These are phyloP conservation scores for Oenanthe sinensis DNA, from an alignment of 129 eudicot genomes.

Conservation along the genomic window DNA sequence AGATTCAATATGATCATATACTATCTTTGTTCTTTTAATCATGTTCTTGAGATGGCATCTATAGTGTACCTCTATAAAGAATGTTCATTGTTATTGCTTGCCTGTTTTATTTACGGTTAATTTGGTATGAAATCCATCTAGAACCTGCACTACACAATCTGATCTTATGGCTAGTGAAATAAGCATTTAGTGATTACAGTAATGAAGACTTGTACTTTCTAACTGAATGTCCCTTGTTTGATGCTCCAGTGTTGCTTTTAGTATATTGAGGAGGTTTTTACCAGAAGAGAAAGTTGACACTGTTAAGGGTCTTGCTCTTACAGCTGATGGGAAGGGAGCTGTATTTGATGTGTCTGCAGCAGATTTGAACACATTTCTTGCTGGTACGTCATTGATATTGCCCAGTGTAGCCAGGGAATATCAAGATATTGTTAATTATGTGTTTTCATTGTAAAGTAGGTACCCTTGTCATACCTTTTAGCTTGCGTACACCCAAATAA, in stretches of 20 bases:
- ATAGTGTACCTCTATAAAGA: background rate
- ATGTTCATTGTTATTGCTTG: background rate
- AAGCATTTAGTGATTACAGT: background rate
- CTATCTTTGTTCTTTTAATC: background rate
- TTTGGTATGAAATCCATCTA: background rate
- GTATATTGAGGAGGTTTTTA: constrained; percentile 67
- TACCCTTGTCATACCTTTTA: background rate
- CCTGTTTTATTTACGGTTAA: background rate
- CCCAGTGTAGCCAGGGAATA: background rate
- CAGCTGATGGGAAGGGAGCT: constrained; percentile 75
- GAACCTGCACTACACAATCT: background rate
- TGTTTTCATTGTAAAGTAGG: background rate
- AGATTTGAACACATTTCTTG: constrained; percentile 61
- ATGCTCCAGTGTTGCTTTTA: constrained; percentile 53
- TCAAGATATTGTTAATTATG: background rate
- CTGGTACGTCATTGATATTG: constrained; percentile 32
- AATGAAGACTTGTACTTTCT: background rate
- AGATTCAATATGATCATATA: background rate
- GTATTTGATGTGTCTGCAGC: constrained; percentile 65
- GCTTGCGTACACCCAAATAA: background rate
- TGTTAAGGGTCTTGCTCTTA: constrained; percentile 66
- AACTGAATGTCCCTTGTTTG: background rate
- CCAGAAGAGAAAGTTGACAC: constrained; percentile 81
- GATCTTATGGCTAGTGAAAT: background rate
- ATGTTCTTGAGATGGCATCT: background rate